A percentile compares a stretch with the other conserved stretches of the same genome.
Conservation (phyloP, 2,329 filamentous ascomycete genomes). For the Stemphylium beticola region DNA sequence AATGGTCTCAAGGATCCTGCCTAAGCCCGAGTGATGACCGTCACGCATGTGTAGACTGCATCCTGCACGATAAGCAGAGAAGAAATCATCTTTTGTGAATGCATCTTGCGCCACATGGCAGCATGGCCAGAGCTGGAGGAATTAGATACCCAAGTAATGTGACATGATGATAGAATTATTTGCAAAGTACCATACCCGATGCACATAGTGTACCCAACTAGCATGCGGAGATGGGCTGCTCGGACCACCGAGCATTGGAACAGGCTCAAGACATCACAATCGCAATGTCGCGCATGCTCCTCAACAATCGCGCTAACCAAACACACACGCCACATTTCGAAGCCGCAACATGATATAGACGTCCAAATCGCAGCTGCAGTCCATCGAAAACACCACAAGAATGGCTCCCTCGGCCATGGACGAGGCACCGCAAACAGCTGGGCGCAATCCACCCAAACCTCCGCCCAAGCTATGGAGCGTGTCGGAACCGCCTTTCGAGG, state of each 20-base stretch:
- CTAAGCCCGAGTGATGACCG: constrained; percentile 46
- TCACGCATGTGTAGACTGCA: background rate
- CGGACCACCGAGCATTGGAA: constrained; percentile 27
- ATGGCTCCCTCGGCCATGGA: constrained; percentile 49
- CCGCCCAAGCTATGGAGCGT: constrained; percentile 60
- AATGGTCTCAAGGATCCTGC: constrained; percentile 81
- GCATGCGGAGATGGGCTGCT: constrained; percentile 31
- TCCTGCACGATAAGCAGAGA: background rate
- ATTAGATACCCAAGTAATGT: constrained; percentile 6
- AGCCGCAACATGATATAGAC: constrained; percentile 37
- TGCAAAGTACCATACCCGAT: background rate
- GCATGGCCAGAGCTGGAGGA: background rate
- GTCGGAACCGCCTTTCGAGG: constrained; percentile 66
- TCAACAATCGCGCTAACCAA: constrained; percentile 23
- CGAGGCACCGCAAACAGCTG: constrained; percentile 49
- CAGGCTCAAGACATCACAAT: constrained; percentile 25
- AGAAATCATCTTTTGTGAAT: background rate
- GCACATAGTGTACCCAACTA: background rate
- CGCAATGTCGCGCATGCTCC: constrained; percentile 23
- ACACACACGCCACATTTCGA: constrained; percentile 18
- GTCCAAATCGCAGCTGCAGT: constrained; percentile 11
- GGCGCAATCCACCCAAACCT: constrained; percentile 60
- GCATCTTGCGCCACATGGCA: background rate
- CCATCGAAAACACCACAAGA: constrained; percentile 16
- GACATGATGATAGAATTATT: constrained; percentile 1